Conservation (phyloP, 495 filamentous ascomycete species). For the Penicillium alfredii region DNA sequence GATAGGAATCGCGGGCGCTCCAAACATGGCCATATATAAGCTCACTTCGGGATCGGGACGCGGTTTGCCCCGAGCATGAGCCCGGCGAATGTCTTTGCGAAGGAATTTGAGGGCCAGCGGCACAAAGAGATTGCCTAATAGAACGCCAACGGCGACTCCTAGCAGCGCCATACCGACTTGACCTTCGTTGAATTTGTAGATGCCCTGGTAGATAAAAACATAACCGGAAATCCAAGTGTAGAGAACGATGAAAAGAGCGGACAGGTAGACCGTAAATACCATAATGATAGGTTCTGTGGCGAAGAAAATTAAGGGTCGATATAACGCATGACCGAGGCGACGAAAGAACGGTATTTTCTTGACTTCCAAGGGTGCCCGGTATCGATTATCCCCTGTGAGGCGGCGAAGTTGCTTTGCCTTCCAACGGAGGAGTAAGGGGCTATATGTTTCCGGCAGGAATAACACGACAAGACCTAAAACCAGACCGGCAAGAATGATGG, state of each 20-base stretch:
- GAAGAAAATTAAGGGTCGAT: constrained; percentile 34
- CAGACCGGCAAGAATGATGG: constrained; percentile 33
- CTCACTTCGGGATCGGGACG: constrained; percentile 51
- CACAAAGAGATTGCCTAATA: constrained; percentile 33
- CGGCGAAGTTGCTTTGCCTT: constrained; percentile 42
- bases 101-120: constrained; percentile 33
- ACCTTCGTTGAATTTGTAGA: constrained; percentile 41
- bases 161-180: constrained; percentile 49
- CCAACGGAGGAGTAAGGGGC: constrained; percentile 40
- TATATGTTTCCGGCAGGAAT: constrained; percentile 45
- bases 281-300: constrained; percentile 38
- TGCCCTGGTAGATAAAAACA: constrained; percentile 49
- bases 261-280: constrained; percentile 45
- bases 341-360: constrained; percentile 19
- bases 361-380: constrained; percentile 33
- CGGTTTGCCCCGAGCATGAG: background rate
- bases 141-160: constrained; percentile 48
- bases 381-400: constrained; percentile 31
- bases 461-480: constrained; percentile 28
- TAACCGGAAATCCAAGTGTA: constrained; percentile 58
- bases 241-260: constrained; percentile 52
- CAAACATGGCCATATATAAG: constrained; percentile 51
- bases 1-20: constrained; percentile 44
- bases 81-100: constrained; percentile 11
- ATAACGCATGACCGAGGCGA: constrained; percentile 29